Base-by-base conservation (phyloP, 768 basidiomycete species). In the Leccinum rimulosum region DNA sequence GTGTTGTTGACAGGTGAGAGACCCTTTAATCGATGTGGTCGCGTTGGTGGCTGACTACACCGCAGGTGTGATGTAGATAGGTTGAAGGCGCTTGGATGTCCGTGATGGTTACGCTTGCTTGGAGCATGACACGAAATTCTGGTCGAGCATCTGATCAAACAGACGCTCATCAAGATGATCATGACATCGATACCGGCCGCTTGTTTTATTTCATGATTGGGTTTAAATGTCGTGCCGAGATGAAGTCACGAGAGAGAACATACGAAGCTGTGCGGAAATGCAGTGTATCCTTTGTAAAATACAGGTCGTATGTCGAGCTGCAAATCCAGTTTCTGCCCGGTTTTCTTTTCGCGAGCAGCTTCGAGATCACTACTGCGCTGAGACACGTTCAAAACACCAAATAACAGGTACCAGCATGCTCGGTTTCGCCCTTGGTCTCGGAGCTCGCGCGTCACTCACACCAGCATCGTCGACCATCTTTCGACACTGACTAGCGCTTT, bases 371-470 rank as follows among this genome's bases (percentile, higher is more conserved):
- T 66, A 64, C 56, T 79, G 81, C 69, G 22, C 22, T 89, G 89
- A 72, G 88, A 33, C 31, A 33, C 31, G 4, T 33, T 98, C 65
- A 97, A 73, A 8, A 22, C 22, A 22, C 22, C 22, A 22, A 22
- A 22, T 22, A 22, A 22, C 22, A 22, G 22, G 22, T 22, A 22
- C 22, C 22, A 22, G 22, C 22, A 22, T 22, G 22, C 22, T 22
- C 22, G 22, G 22, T 22, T 22, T 22, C 22, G 22, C 22, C 22
- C 22, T 22, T 22, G 22, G 22, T 22, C 22, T 22, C 22, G 22
- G 22, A 22, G 22, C 22, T 22, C 22, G 22, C 22, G 22, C 22
- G 22, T 22, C 22, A 22, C 22, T 22, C 22, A 22, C 22, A 22
- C 22, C 22, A 22, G 22, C 22, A 22, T 22, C 22, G 22, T 22